Conservation (phyloP, 495 filamentous ascomycete species). For the Thermochaetoides thermophila region DNA sequence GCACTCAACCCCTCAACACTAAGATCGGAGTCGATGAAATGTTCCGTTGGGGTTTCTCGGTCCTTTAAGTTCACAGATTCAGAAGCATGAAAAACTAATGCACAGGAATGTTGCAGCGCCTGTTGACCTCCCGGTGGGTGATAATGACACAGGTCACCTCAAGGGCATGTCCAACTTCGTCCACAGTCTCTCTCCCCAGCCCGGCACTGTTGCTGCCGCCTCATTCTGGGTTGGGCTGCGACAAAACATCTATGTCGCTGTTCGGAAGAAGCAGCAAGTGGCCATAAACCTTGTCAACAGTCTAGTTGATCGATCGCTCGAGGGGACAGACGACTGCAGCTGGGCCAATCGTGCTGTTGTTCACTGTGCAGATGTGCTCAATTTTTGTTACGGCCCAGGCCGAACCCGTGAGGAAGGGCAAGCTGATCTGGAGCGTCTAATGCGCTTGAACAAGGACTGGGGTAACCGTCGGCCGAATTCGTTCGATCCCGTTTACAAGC, state of each 20-base stretch:
- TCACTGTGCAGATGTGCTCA: conserved; percentile 37
- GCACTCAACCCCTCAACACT: too few species aligned
- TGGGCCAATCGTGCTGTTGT: conserved; percentile 41
- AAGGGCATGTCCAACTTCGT: conserved; percentile 37
- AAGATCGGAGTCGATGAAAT: too few species aligned
- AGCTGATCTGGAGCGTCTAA: too few species aligned
- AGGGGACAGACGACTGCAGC: conserved; percentile 27
- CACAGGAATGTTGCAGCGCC: background rate
- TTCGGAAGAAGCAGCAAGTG: conserved; percentile 33
- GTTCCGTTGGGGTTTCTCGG: too few species aligned
- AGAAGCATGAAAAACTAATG: background rate
- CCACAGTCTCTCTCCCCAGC: conserved; percentile 13
- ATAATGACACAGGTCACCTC: conserved; percentile 29
- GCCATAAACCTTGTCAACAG: conserved; percentile 24
- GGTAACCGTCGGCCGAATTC: conserved; percentile 16
- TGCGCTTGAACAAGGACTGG: conserved; percentile 25
- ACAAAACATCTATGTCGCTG: conserved; percentile 42
- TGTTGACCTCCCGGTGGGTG: conserved; percentile 5
- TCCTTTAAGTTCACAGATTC: too few species aligned
- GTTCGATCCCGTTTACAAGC: conserved; percentile 12
- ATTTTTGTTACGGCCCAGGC: conserved; percentile 31
- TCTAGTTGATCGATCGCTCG: conserved; percentile 29
- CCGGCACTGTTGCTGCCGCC: conserved; percentile 31
- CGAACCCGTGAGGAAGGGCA: too few species aligned
- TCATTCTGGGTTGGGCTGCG: conserved; percentile 44